A percentile compares a stretch with the other conserved stretches of the same genome.
Evolutionary conservation across 1,284 basidiomycete species (phyloP).

Genomic region (Cutaneotrichosporon mucoides): DNA sequence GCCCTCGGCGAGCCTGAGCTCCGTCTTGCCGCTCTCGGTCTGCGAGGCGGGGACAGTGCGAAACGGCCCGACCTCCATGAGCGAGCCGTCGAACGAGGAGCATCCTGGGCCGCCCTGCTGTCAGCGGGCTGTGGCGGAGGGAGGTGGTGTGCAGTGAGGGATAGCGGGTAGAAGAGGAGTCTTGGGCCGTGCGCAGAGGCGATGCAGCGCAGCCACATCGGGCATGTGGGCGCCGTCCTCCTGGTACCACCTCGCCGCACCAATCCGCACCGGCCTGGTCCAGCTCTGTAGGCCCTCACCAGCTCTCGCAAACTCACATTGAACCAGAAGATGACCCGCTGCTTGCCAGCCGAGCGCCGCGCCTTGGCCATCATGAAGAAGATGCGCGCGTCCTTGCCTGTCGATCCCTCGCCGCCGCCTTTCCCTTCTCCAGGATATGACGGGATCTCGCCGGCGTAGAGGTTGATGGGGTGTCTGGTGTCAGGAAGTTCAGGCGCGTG

Average conservation of each 20-base stretch:
- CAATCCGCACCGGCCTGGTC: no score
- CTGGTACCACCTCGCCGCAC: no score
- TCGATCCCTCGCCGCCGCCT: constrained; percentile 42
- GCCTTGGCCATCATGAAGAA: constrained; percentile 86
- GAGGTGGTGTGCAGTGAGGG: not conserved
- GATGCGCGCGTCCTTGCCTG: constrained; percentile 44
- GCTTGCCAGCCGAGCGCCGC: constrained; percentile 76
- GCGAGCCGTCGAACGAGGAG: constrained; percentile 91
- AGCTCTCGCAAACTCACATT: constrained; percentile 59
- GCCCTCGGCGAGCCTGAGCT: constrained; percentile 72
- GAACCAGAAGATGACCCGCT: constrained; percentile 92
- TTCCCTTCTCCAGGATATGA: constrained; percentile 63
- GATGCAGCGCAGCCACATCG: no score
- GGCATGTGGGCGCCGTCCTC: no score
- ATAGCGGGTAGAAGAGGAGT: not conserved
- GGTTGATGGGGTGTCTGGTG: constrained; percentile 61
- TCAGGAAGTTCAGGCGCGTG: constrained; percentile 4
- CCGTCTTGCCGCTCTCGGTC: constrained; percentile 58
- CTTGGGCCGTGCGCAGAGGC: no score
- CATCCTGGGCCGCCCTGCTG: constrained; percentile 86
- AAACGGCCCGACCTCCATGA: constrained; percentile 98
- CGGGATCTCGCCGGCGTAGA: constrained; percentile 75
- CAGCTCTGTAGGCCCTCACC: not conserved
- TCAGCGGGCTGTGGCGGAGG: not conserved
- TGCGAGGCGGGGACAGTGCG: constrained; percentile 54